A percentile compares a stretch with the other conserved stretches of the same genome.
Conservation (phyloP, 345 rosid species). For the Turritis glabra region DNA sequence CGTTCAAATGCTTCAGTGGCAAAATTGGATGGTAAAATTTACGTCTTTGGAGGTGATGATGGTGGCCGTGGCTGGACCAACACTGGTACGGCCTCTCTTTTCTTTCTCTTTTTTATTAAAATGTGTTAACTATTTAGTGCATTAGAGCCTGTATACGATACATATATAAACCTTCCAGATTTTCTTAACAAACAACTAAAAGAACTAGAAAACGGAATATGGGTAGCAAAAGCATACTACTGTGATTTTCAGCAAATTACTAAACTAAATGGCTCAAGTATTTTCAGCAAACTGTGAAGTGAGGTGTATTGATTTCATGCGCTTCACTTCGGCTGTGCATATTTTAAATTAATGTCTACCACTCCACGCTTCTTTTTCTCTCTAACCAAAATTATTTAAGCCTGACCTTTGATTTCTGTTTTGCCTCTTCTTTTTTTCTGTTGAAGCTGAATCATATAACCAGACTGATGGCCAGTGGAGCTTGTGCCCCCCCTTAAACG, state of each 20-base stretch:
- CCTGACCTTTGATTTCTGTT: slow-evolving; percentile 15
- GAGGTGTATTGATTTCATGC: slow-evolving; percentile 5
- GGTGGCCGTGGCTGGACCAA: slow-evolving; percentile 54
- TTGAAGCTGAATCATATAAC: slow-evolving; percentile 70
- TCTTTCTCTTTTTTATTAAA: background rate
- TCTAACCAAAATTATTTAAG: background rate
- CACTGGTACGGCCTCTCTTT: slow-evolving; percentile 53
- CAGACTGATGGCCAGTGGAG: slow-evolving; percentile 59
- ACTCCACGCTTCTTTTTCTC: slow-evolving; percentile 12
- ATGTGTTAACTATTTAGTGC: background rate
- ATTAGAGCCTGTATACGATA: slow-evolving; percentile 6
- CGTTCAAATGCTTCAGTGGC: slow-evolving; percentile 71
- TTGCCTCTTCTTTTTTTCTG: slow-evolving; percentile 24
- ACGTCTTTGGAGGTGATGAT: slow-evolving; percentile 75
- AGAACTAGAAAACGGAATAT: background rate
- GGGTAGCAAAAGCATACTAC: slow-evolving; percentile 13
- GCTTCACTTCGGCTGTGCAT: slow-evolving; percentile 13
- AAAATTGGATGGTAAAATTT: slow-evolving; percentile 54
- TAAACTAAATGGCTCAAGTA: too few species aligned
- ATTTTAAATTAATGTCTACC: too few species aligned
- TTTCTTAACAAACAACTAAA: slow-evolving; percentile 2
- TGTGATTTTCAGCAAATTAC: background rate
- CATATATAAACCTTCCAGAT: background rate
- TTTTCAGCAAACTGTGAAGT: too few species aligned
- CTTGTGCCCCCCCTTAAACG: slow-evolving; percentile 49